Evolutionary conservation across 495 filamentous ascomycete genomes (phyloP).

Genomic region (Aspergillus carlsbadensis): DNA sequence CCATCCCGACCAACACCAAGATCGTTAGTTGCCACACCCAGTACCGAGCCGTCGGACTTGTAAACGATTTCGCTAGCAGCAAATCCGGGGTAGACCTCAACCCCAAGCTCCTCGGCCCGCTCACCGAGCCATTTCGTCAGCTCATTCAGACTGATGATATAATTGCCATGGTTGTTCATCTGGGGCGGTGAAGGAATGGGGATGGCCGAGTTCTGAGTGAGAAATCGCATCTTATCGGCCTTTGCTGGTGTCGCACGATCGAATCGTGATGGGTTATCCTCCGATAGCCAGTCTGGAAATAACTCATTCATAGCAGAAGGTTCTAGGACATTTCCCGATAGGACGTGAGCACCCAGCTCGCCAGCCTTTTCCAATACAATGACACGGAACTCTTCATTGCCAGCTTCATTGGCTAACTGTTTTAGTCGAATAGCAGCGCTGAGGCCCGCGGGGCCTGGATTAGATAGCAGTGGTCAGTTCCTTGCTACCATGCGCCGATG

Average conservation of each 20-base stretch:
- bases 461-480: constrained; percentile 17
- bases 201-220: constrained; percentile 78
- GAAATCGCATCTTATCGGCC: constrained; percentile 86
- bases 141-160: constrained; percentile 93
- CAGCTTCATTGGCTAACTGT: constrained; percentile 92
- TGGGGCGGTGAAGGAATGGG: constrained; percentile 88
- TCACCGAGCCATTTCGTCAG: constrained; percentile 94
- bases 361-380: constrained; percentile 93
- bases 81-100: constrained; percentile 97
- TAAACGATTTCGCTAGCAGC: constrained; percentile 93
- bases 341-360: constrained; percentile 90
- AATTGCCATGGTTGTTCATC: constrained; percentile 98
- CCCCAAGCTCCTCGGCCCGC: constrained; percentile 92
- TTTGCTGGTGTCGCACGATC: constrained; percentile 78
- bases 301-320: constrained; percentile 87
- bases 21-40: constrained; percentile 96
- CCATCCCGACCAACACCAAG: constrained; percentile 78
- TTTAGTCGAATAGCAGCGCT: constrained; percentile 92
- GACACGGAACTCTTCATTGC: constrained; percentile 93
- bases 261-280: constrained; percentile 84
- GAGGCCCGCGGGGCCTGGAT: constrained; percentile 79
- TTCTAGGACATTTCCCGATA: constrained; percentile 94
- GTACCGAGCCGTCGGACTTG: constrained; percentile 78
- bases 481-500: neutral
- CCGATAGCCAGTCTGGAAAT: constrained; percentile 87